Evolutionary conservation across 495 filamentous ascomycete species (phyloP).

Genomic region (Pyrenula massariospora): DNA sequence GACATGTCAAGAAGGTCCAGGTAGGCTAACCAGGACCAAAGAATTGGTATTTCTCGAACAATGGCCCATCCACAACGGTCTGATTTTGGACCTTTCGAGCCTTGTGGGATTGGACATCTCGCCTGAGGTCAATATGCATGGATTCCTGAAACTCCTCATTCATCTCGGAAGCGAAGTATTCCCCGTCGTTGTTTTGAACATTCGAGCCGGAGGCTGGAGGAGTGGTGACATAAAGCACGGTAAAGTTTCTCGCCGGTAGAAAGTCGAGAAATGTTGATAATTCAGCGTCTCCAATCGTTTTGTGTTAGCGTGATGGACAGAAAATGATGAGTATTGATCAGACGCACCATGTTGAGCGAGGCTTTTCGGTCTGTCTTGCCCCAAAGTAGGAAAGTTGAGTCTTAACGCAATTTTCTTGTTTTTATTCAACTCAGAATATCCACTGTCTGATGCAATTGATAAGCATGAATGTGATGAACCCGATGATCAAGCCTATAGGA

Average conservation of each 20-base stretch:
- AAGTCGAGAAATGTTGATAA: slow-evolving; percentile 44
- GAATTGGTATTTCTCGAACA: slow-evolving; percentile 90
- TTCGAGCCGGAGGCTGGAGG: neutral
- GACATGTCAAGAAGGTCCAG: neutral
- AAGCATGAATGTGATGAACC: too few species aligned
- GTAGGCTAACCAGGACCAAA: slow-evolving; percentile 52
- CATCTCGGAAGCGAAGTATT: slow-evolving; percentile 30
- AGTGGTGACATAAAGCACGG: slow-evolving; percentile 1
- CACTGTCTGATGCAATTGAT: too few species aligned
- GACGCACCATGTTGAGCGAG: neutral
- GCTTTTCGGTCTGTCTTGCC: too few species aligned
- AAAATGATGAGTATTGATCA: neutral
- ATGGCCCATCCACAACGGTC: slow-evolving; percentile 30
- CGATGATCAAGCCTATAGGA: too few species aligned
- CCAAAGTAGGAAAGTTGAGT: too few species aligned
- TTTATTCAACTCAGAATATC: too few species aligned
- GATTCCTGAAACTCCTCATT: slow-evolving; percentile 34
- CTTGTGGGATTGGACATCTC: slow-evolving; percentile 28
- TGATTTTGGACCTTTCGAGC: slow-evolving; percentile 16
- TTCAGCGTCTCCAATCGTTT: slow-evolving; percentile 50
- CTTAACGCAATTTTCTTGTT: too few species aligned
- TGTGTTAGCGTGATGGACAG: neutral
- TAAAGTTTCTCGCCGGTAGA: slow-evolving; percentile 33
- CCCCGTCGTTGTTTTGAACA: neutral
- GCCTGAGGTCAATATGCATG: slow-evolving; percentile 48